phyloP scores from a whole-genome alignment of 768 basidiomycete species.

The Boletus sp. region DNA sequence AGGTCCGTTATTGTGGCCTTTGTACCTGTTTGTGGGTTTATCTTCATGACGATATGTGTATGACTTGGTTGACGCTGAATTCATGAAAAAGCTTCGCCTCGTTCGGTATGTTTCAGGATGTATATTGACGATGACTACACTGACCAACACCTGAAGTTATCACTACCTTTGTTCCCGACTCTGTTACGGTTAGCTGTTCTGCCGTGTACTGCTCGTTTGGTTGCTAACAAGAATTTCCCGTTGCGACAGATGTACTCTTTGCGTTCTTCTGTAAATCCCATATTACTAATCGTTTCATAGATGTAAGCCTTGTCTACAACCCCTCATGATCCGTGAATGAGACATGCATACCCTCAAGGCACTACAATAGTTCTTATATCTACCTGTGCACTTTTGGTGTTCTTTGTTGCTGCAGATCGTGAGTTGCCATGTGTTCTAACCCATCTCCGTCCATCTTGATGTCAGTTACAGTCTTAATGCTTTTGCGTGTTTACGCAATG shows the following conservation, averaged over 20 bases:
- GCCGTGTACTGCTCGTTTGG: neutral
- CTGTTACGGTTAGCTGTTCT: neutral
- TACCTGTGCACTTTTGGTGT: neutral
- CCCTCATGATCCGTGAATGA: neutral
- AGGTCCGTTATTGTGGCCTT: too few relatives aligned
- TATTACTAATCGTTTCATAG: neutral
- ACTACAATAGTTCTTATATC: too few relatives aligned
- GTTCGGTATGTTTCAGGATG: neutral
- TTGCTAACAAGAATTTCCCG: neutral
- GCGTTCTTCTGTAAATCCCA: neutral
- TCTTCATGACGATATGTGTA: neutral
- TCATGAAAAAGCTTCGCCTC: neutral
- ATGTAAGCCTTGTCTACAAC: neutral
- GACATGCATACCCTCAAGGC: neutral
- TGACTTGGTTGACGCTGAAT: neutral
- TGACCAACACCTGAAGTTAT: neutral
- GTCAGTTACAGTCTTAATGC: constrained; percentile 1
- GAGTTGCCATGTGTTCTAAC: neutral
- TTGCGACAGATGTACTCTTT: neutral
- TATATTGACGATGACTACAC: neutral
- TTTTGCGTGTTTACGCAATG: constrained; percentile 6
- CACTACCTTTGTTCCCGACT: neutral
- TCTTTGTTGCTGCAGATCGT: constrained; percentile 4
- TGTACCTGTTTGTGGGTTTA: neutral
- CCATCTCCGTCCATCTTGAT: neutral